Evolutionary conservation across 208 protist genomes (phyloP), one percentile per base, ranked within the genome.

Genomic region (Acanthamoeba healyi): DNA sequence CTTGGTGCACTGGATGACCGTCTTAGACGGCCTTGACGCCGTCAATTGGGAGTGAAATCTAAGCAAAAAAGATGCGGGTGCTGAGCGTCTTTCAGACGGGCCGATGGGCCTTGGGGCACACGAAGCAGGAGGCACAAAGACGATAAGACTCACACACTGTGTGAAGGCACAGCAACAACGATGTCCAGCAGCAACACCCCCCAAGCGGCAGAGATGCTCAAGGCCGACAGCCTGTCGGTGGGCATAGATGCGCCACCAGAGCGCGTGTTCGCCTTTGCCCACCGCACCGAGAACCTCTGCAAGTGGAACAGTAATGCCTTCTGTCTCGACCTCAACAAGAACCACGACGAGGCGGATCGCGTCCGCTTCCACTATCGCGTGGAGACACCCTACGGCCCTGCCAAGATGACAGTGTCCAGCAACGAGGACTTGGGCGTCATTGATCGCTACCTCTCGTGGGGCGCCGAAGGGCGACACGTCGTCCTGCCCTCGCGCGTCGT

Each of bases 271-370:
- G 70, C 34, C 36, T 81, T 49, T 26, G 70, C 40, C 0, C 70
- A 15, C 40, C 70, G 19, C 3, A 49, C 70, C 6, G 70, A 81
- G 70, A 40, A 81, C 36, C 70, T 81, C n/a, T 2, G 70, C 36
- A 26, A 46, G 29, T 81, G 70, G 70, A 81, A 81, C 36, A 44
- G 10, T 15, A 46, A 81, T 38, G 70, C 70, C 36, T 81, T 81
- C 26, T 81, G 70, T 81, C 61, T 67, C 29, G 61, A 36, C 7
- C 6, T 67, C 5, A 24, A 19, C 2, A 12, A 32, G 29, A 67
- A 67, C 61, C 61, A 38, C 29, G 61, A 67, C 61, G 61, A 67
- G 36, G 56, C 56, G 29, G 61, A 67, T 15, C 24, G 61, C 9
- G 61, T 6, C n/a, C 61, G 61, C 70, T 81, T 49, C 36, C 70